phyloP scores from a whole-genome alignment of 2,329 filamentous ascomycete genomes.

The Calonectria crousiana region DNA sequence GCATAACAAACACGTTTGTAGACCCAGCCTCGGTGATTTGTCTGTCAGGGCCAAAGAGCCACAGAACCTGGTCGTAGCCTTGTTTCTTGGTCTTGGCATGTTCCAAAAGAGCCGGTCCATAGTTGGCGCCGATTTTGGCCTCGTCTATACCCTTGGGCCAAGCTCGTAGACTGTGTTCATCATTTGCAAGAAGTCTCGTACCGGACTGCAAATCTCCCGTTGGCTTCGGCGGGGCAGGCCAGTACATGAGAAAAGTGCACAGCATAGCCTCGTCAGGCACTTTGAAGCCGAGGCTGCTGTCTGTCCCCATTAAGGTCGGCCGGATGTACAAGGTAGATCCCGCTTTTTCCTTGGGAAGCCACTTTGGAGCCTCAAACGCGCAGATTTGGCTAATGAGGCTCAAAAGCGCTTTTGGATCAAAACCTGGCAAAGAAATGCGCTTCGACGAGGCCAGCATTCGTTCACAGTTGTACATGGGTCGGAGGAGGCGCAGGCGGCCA shows the following conservation, averaged over 20 bases:
- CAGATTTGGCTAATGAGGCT: conserved; percentile 14
- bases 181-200: not conserved
- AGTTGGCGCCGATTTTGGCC: not conserved
- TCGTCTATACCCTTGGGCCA: not conserved
- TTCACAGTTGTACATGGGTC: conserved; percentile 20
- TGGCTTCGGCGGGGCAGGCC: not conserved
- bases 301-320: not conserved
- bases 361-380: conserved; percentile 11
- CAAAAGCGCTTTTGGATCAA: conserved; percentile 7
- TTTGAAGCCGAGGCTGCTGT: not conserved
- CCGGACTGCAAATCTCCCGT: not conserved
- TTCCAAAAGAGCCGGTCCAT: not conserved
- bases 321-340: conserved; percentile 6
- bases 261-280: not conserved
- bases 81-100: not conserved
- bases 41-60: not conserved
- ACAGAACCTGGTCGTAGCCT: not conserved
- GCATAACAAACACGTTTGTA: not conserved
- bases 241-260: not conserved
- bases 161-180: not conserved
- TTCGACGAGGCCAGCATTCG: conserved; percentile 12
- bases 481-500: conserved; percentile 12
- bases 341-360: conserved; percentile 8
- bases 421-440: conserved; percentile 15
- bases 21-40: conserved; percentile 3